phyloP scores from a whole-genome alignment of 257 asterid genomes.

The Nicotiana tabacum region DNA sequence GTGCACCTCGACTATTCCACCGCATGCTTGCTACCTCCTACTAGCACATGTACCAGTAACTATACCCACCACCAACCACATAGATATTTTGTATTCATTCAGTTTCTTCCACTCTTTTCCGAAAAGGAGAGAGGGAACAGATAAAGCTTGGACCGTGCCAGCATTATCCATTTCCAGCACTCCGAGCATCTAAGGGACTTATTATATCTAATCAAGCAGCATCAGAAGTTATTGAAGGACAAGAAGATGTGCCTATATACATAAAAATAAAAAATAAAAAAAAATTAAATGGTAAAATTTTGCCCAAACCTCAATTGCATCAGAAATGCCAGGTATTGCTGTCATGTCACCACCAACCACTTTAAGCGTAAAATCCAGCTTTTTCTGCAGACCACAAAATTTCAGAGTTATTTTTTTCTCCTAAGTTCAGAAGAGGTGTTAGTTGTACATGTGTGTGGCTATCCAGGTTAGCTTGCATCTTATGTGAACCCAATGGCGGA shows the following conservation, averaged over 20 bases:
- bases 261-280: too few species aligned
- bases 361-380: conserved; percentile 95
- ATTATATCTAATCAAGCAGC: not conserved
- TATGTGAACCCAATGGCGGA: not conserved
- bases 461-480: not conserved
- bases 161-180: not conserved
- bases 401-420: not conserved
- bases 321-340: conserved; percentile 90
- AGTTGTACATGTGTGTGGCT: not conserved
- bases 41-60: too few species aligned
- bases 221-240: not conserved
- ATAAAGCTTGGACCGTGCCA: not conserved
- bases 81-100: not conserved
- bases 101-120: not conserved
- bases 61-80: not conserved
- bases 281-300: not conserved
- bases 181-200: not conserved
- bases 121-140: not conserved
- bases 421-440: not conserved
- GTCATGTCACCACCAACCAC: conserved; percentile 94
- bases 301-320: conserved; percentile 85
- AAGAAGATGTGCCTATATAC: not conserved
- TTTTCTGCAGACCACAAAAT: conserved; percentile 57
- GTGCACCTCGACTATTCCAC: too few species aligned
- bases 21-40: too few species aligned